Percentiles rank a stretch among this genome's conserved stretches.
Evolutionary conservation across 2,329 filamentous ascomycete species (phyloP).

Genomic region (Xylaria sp.): DNA sequence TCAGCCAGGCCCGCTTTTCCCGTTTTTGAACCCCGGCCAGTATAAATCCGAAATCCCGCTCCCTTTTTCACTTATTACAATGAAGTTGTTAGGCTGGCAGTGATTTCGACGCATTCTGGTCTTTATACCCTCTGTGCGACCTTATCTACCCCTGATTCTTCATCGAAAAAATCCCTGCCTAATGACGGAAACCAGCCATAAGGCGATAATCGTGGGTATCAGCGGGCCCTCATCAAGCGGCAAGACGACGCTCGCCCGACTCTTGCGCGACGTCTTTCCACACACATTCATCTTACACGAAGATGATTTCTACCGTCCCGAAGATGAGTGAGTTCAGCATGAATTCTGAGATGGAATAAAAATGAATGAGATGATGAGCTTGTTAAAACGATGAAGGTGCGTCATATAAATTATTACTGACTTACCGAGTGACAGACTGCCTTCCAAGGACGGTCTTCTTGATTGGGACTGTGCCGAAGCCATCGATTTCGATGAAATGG

Average conservation of each 20-base stretch:
- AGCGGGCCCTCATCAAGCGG: slow-evolving; percentile 92
- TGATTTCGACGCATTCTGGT: not conserved
- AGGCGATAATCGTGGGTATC: slow-evolving; percentile 77
- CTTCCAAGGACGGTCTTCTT: slow-evolving; percentile 68
- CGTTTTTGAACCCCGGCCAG: slow-evolving; percentile 14
- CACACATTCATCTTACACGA: slow-evolving; percentile 86
- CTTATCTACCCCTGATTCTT: not conserved
- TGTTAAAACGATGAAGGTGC: not conserved
- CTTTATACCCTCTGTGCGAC: not conserved
- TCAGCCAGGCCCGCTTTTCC: slow-evolving; percentile 28
- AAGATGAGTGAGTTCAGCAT: slow-evolving; percentile 67
- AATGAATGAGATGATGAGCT: not conserved
- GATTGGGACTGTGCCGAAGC: slow-evolving; percentile 94
- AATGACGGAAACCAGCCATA: slow-evolving; percentile 47
- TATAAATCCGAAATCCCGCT: slow-evolving; percentile 8
- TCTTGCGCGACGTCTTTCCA: slow-evolving; percentile 84
- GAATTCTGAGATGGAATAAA: not conserved
- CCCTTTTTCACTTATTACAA: slow-evolving; percentile 8
- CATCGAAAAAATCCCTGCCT: not conserved
- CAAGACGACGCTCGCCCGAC: slow-evolving; percentile 90
- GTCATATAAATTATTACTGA: slow-evolving; percentile 8
- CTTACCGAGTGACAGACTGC: slow-evolving; percentile 55
- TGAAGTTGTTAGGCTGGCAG: not conserved
- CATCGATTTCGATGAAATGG: slow-evolving; percentile 76
- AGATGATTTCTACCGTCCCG: slow-evolving; percentile 93